A percentile compares a stretch with the other conserved stretches of the same genome.
These are phyloP conservation scores for Anthracocystis setariae DNA, from an alignment of 1,284 basidiomycete species.

Conservation along the genomic window DNA sequence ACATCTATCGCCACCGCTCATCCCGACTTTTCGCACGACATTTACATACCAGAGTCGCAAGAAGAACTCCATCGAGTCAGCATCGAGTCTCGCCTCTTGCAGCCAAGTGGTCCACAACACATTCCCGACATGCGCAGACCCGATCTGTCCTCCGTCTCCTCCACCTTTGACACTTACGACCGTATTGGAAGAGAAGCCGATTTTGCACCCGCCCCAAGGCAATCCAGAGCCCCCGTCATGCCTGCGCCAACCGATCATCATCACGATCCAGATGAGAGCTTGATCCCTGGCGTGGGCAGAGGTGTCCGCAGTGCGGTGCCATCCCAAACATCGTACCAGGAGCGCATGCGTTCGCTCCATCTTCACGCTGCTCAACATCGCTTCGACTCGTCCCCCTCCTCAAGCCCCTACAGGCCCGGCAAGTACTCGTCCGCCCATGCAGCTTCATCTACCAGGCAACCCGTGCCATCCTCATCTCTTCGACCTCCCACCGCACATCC, in stretches of 20 bases:
- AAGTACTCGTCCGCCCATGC: slow-evolving; percentile 22
- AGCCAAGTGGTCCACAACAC: slow-evolving; percentile 23
- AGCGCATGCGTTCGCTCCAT: slow-evolving; percentile 24
- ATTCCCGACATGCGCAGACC: slow-evolving; percentile 12
- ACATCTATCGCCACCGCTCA: slow-evolving; percentile 7
- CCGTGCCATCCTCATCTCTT: slow-evolving; percentile 5
- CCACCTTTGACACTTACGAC: slow-evolving; percentile 46
- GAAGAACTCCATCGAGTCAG: slow-evolving; percentile 38
- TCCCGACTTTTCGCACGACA: slow-evolving; percentile 38
- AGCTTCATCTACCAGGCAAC: slow-evolving; percentile 6
- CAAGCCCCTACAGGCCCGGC: slow-evolving; percentile 36
- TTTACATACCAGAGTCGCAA: slow-evolving; percentile 44
- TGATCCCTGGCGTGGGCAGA: slow-evolving; percentile 52
- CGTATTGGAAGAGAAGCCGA: slow-evolving; percentile 45
- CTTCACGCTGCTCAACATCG: slow-evolving; percentile 20
- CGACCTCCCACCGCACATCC: slow-evolving; percentile 6
- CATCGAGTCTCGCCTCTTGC: slow-evolving; percentile 40
- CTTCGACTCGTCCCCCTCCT: slow-evolving; percentile 30
- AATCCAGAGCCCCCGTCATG: slow-evolving; percentile 9
- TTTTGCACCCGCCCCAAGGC: slow-evolving; percentile 13
- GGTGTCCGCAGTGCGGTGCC: slow-evolving; percentile 32
- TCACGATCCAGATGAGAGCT: slow-evolving; percentile 40
- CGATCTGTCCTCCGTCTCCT: slow-evolving; percentile 32
- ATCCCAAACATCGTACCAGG: slow-evolving; percentile 26
- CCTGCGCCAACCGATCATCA: slow-evolving; percentile 9